Evolutionary conservation across 2,329 filamentous ascomycete species (phyloP).

Genomic region (Neofusicoccum sp.): DNA sequence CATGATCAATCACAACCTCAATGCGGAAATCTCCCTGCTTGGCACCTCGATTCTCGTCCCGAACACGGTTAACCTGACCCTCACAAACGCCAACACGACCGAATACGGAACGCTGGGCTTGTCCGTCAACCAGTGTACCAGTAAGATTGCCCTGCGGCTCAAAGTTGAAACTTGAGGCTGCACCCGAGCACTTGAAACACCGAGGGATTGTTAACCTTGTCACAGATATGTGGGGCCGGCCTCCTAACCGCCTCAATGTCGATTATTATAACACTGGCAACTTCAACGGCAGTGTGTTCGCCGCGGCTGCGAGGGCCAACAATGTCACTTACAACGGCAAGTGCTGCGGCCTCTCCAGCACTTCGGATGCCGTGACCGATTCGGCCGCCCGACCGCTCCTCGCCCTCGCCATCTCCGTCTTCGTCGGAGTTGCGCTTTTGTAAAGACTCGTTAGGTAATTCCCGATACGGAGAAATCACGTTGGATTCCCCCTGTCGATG

Average conservation of each 20-base stretch:
- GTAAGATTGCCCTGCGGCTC: conserved; percentile 31
- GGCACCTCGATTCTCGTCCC: conserved; percentile 38
- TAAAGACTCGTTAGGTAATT: conserved; percentile 11
- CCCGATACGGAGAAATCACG: not conserved
- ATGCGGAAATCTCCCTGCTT: conserved; percentile 62
- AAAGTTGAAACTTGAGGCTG: conserved; percentile 12
- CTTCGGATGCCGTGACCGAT: conserved; percentile 13
- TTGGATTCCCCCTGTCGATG: not conserved
- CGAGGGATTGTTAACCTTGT: conserved; percentile 3
- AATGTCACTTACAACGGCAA: conserved; percentile 67
- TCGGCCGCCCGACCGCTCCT: conserved; percentile 14
- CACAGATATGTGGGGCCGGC: conserved; percentile 37
- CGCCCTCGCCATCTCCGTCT: not conserved
- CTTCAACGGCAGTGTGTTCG: conserved; percentile 42
- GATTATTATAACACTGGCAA: conserved; percentile 44
- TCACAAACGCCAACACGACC: conserved; percentile 36
- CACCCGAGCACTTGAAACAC: conserved; percentile 9
- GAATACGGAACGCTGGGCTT: conserved; percentile 38
- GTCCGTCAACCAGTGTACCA: conserved; percentile 36
- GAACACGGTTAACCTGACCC: conserved; percentile 37
- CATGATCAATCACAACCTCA: conserved; percentile 89
- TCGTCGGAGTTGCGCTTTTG: conserved; percentile 10
- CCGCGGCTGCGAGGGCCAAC: conserved; percentile 58
- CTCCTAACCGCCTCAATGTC: conserved; percentile 45
- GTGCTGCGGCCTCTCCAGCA: conserved; percentile 57